Conservation (phyloP, 148 eudicot species). For the Silene uniflora region DNA sequence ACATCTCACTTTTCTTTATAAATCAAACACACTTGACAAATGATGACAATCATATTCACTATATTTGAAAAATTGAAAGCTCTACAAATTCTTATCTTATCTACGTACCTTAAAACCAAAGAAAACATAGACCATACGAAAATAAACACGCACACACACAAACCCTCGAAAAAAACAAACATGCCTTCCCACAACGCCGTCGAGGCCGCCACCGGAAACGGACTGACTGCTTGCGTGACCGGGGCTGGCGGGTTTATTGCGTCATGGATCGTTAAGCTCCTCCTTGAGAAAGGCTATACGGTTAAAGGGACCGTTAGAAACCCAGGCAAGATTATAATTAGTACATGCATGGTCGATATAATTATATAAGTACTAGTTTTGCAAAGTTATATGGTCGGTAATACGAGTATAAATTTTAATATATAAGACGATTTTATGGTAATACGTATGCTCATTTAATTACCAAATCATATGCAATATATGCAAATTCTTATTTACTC, state of each 20-base stretch:
- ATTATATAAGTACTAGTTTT: too few relatives aligned
- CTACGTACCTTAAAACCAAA: slow-evolving; percentile 14
- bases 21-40: slow-evolving; percentile 15
- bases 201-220: slow-evolving; percentile 26
- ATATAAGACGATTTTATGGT: too few relatives aligned
- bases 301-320: slow-evolving; percentile 88
- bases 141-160: background rate
- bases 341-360: too few relatives aligned
- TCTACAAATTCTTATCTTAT: background rate
- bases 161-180: background rate
- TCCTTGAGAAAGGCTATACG: slow-evolving; percentile 65
- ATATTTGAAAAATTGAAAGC: slow-evolving; percentile 22
- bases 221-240: slow-evolving; percentile 69
- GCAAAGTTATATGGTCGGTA: too few relatives aligned
- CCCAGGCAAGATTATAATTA: slow-evolving; percentile 47
- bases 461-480: too few relatives aligned
- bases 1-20: slow-evolving; percentile 22
- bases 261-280: slow-evolving; percentile 88
- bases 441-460: too few relatives aligned
- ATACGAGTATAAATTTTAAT: too few relatives aligned
- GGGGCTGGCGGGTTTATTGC: slow-evolving; percentile 97
- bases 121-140: background rate
- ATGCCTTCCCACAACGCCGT: slow-evolving; percentile 25
- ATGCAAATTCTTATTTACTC: too few relatives aligned
- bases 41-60: slow-evolving; percentile 10